Conservation (phyloP, 176 grass and related monocot genomes). For the Eleusine coracana region DNA sequence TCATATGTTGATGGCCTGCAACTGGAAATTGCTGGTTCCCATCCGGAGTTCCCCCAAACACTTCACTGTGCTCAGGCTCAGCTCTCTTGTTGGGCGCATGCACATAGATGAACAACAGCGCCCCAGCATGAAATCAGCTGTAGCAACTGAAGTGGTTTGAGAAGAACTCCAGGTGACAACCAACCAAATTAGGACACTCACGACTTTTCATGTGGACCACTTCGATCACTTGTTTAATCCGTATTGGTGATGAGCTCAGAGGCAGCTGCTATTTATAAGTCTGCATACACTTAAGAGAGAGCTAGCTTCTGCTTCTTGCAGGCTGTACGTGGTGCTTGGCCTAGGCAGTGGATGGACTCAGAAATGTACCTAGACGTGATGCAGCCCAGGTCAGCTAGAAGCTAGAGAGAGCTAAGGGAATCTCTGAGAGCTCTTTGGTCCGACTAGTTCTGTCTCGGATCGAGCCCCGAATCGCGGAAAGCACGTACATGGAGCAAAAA, state of each 20-base stretch:
- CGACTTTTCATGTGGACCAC: slow-evolving; percentile 23
- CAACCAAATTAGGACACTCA: slow-evolving; percentile 34
- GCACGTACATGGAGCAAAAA: slow-evolving; percentile 17
- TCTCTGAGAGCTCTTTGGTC: slow-evolving; percentile 31
- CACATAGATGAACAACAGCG: neutral
- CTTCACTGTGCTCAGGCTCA: slow-evolving; percentile 23
- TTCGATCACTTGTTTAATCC: slow-evolving; percentile 44
- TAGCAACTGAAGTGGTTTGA: slow-evolving; percentile 44
- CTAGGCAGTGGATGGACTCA: slow-evolving; percentile 20
- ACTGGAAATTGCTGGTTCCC: neutral
- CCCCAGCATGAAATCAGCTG: slow-evolving; percentile 11
- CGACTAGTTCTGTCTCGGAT: neutral
- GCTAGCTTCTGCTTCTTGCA: slow-evolving; percentile 11
- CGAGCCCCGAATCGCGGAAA: slow-evolving; percentile 34
- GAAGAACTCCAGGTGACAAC: slow-evolving; percentile 42
- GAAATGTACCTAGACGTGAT: slow-evolving; percentile 61
- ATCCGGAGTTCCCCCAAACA: slow-evolving; percentile 51
- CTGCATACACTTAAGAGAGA: neutral
- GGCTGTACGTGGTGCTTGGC: slow-evolving; percentile 13
- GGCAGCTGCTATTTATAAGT: slow-evolving; percentile 62
- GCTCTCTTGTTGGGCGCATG: neutral
- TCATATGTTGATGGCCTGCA: neutral
- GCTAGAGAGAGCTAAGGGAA: slow-evolving; percentile 15
- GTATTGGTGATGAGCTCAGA: slow-evolving; percentile 45
- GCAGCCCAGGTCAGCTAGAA: slow-evolving; percentile 48